Evolutionary conservation across 2,329 filamentous ascomycete genomes (phyloP).

Genomic region (Harringtonia aguacate): DNA sequence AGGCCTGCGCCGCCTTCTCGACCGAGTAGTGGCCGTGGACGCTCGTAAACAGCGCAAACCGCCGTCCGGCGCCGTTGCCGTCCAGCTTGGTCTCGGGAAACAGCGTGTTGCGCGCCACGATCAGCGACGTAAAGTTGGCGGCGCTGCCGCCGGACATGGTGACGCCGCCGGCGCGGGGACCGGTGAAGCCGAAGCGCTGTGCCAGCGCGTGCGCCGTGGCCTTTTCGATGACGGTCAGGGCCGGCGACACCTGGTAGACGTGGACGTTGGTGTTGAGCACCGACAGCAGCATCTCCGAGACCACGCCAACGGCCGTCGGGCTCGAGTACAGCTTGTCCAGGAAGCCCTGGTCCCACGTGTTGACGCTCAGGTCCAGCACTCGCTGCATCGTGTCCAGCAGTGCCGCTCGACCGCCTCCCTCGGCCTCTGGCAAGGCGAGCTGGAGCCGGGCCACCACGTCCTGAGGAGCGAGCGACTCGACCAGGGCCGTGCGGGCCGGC

Average conservation of each 20-base stretch:
- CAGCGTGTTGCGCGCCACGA: constrained; percentile 78
- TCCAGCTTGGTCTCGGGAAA: constrained; percentile 66
- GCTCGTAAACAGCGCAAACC: constrained; percentile 79
- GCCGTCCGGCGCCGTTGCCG: constrained; percentile 49
- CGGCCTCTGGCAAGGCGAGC: constrained; percentile 43
- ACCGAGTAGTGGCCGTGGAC: constrained; percentile 89
- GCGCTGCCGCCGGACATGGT: constrained; percentile 73
- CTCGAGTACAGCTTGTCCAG: constrained; percentile 91
- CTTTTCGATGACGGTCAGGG: constrained; percentile 80
- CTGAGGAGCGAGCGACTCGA: constrained; percentile 50
- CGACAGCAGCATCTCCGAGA: constrained; percentile 74
- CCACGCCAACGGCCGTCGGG: constrained; percentile 76
- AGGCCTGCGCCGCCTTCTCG: constrained; percentile 87
- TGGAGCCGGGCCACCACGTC: constrained; percentile 44
- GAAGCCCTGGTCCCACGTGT: constrained; percentile 98
- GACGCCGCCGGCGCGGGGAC: constrained; percentile 61
- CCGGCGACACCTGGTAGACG: constrained; percentile 88
- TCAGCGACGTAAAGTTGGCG: constrained; percentile 75
- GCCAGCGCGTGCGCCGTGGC: constrained; percentile 65
- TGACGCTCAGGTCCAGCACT: constrained; percentile 78
- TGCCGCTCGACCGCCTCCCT: constrained; percentile 58
- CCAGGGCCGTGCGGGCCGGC: constrained; percentile 44
- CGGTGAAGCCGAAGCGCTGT: constrained; percentile 62
- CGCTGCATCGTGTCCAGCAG: constrained; percentile 59
- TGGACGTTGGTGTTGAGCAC: constrained; percentile 90